Conservation (phyloP, 208 protist species). For the Phytomonas sp. region DNA sequence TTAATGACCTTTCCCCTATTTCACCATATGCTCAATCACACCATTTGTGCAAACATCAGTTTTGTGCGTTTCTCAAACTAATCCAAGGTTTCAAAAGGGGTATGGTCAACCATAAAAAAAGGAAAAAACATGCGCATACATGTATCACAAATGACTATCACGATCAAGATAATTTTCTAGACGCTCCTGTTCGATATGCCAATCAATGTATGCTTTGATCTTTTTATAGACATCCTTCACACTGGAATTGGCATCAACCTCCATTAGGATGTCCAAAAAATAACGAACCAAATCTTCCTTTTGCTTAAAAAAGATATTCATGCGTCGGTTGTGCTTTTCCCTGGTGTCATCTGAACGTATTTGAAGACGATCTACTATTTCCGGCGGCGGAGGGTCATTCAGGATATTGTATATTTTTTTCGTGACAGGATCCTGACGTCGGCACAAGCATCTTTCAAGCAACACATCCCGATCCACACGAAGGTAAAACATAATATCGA, state of each 20-base stretch:
- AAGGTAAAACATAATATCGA: constrained; percentile 72
- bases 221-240: constrained; percentile 39
- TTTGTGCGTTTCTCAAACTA: too few relatives aligned
- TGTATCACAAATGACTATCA: constrained; percentile 15
- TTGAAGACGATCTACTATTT: constrained; percentile 55
- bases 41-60: too few relatives aligned
- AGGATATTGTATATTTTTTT: constrained; percentile 71
- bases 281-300: constrained; percentile 44
- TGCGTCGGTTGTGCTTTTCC: constrained; percentile 64
- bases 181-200: constrained; percentile 13
- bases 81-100: too few relatives aligned
- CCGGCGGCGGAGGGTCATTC: constrained; percentile 55
- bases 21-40: background rate
- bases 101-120: background rate
- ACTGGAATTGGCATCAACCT: constrained; percentile 40
- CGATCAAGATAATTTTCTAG: constrained; percentile 11
- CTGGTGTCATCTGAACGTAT: constrained; percentile 78
- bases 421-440: constrained; percentile 66
- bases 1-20: background rate
- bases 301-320: constrained; percentile 62
- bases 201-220: constrained; percentile 23
- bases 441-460: constrained; percentile 46
- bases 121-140: constrained; percentile 9
- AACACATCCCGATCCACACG: constrained; percentile 39
- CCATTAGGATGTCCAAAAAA: constrained; percentile 44